A percentile compares a stretch with the other conserved stretches of the same genome.
Conservation (phyloP, 371 early-diverging fungal species). For the Fennellomyces sp. region DNA sequence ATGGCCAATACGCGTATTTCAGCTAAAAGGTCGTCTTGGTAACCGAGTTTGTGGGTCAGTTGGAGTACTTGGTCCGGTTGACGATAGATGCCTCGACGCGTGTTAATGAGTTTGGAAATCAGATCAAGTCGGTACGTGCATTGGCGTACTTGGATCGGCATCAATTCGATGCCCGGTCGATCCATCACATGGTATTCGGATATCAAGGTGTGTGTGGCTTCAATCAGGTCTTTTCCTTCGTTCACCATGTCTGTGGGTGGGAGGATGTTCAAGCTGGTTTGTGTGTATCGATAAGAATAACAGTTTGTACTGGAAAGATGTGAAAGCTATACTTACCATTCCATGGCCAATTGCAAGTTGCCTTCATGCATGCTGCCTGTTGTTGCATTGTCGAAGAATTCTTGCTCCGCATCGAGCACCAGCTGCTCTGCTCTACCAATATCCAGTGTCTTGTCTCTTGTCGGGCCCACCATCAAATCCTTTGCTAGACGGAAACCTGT, state of each 20-base stretch:
- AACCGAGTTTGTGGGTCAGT: slow-evolving; percentile 64
- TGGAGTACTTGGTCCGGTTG: slow-evolving; percentile 57
- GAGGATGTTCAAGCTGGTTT: slow-evolving; percentile 61
- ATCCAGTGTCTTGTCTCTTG: slow-evolving; percentile 50
- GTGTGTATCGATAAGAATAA: neutral
- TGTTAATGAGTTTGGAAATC: slow-evolving; percentile 60
- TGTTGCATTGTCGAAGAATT: slow-evolving; percentile 80
- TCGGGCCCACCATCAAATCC: slow-evolving; percentile 58
- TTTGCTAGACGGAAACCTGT: slow-evolving; percentile 69
- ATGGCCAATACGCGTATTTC: slow-evolving; percentile 58
- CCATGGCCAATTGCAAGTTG: slow-evolving; percentile 72
- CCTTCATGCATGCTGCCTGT: slow-evolving; percentile 70
- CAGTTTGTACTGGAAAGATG: neutral
- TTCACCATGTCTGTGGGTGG: slow-evolving; percentile 66
- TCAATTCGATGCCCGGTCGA: slow-evolving; percentile 56
- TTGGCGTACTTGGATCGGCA: slow-evolving; percentile 79
- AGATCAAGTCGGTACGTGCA: slow-evolving; percentile 66
- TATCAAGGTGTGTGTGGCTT: slow-evolving; percentile 72
- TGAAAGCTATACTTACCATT: slow-evolving; percentile 56
- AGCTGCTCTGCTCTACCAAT: slow-evolving; percentile 61
- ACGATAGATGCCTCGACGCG: slow-evolving; percentile 53
- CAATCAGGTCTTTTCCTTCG: slow-evolving; percentile 69
- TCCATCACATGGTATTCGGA: slow-evolving; percentile 58
- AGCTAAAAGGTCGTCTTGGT: slow-evolving; percentile 47
- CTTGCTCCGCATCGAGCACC: slow-evolving; percentile 71